These are phyloP conservation scores for Huntiella abstrusa DNA, from an alignment of 2,329 filamentous ascomycete species.

Conservation along the genomic window DNA sequence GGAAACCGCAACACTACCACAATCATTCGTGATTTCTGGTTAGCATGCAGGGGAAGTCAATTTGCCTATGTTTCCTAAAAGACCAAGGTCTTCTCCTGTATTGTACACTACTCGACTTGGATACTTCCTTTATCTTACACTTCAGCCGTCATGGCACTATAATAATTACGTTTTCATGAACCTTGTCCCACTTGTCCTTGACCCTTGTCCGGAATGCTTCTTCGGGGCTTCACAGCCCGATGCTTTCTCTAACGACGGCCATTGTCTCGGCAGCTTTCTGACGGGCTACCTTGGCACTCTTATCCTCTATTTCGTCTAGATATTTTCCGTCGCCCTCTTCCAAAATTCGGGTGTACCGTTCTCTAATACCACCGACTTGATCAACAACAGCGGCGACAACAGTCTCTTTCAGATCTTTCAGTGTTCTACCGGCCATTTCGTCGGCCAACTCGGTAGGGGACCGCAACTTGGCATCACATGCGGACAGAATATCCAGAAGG, in stretches of 20 bases:
- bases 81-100: not conserved
- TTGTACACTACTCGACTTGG: too few relatives aligned
- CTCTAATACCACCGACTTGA: constrained; percentile 34
- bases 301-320: constrained; percentile 36
- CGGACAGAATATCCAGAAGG: constrained; percentile 59
- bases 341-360: constrained; percentile 35
- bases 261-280: constrained; percentile 41
- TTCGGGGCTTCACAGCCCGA: constrained; percentile 24
- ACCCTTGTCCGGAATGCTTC: not conserved
- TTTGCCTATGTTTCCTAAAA: constrained; percentile 23
- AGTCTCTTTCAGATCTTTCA: constrained; percentile 26
- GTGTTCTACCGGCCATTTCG: constrained; percentile 20
- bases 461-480: constrained; percentile 34
- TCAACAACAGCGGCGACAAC: constrained; percentile 38
- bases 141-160: too few relatives aligned
- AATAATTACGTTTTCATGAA: too few relatives aligned
- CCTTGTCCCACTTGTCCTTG: not conserved
- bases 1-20: constrained; percentile 46
- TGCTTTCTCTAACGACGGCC: constrained; percentile 29
- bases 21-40: constrained; percentile 53
- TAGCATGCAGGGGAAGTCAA: constrained; percentile 42
- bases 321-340: constrained; percentile 27
- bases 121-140: too few relatives aligned
- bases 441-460: constrained; percentile 23
- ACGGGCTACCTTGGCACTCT: constrained; percentile 43